These are phyloP conservation scores for Ehretia macrophylla DNA, from an alignment of 257 asterid genomes.

Conservation along the genomic window DNA sequence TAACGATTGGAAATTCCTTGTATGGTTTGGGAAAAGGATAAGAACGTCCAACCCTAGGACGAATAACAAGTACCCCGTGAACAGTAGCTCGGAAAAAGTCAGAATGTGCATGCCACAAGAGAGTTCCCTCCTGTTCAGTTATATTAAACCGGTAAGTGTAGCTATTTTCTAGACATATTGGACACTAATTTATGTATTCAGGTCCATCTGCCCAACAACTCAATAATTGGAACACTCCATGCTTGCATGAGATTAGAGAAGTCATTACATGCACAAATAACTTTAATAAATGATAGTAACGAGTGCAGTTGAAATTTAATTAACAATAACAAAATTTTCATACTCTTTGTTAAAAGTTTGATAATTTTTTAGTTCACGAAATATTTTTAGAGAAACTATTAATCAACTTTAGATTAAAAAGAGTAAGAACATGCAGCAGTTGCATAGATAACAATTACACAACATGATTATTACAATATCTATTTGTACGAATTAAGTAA, in stretches of 20 bases:
- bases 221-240: constrained; percentile 54
- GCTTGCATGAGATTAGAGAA: constrained; percentile 29
- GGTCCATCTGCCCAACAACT: constrained; percentile 76
- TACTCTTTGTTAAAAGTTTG: not conserved
- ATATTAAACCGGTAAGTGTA: constrained; percentile 55
- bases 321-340: too few relatives aligned
- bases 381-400: too few relatives aligned
- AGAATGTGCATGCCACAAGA: constrained; percentile 61
- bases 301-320: too few relatives aligned
- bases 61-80: constrained; percentile 53
- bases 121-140: constrained; percentile 59
- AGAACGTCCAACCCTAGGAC: constrained; percentile 48
- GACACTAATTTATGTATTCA: constrained; percentile 61
- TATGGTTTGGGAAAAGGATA: constrained; percentile 32
- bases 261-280: not conserved
- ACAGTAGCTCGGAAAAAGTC: constrained; percentile 67
- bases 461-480: too few relatives aligned
- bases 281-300: not conserved
- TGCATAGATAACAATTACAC: too few relatives aligned
- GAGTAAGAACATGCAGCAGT: too few relatives aligned
- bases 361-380: too few relatives aligned
- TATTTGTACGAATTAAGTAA: too few relatives aligned
- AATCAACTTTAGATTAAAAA: too few relatives aligned
- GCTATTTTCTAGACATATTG: constrained; percentile 49
- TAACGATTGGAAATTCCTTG: not conserved